Base-by-base conservation (phyloP, 805 yeast species). In the Saccharomycopsis amapae region DNA sequence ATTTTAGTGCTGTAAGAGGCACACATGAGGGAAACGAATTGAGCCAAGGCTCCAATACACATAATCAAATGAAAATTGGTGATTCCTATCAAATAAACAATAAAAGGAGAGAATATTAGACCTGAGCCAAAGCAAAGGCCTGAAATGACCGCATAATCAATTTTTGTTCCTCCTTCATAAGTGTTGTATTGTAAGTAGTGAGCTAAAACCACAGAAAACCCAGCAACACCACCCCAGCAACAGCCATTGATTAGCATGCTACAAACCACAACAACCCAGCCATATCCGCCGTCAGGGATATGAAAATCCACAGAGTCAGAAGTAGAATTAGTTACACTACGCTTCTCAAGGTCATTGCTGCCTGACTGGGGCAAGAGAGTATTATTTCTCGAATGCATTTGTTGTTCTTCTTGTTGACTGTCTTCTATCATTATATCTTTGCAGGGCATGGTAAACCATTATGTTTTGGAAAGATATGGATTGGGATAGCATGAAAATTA, bases 161-260 rank as follows among this genome's bases (percentile, higher is more conserved):
- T 57, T 46, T 69, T 71, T 5, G 61, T 53, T 1, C 75, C 75
- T 4, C 75, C 78, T 0, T 68, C 65, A 49, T 75, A 78, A 2
- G 66, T 59, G 46, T 69, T 56, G 37, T 64, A 49, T 32, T 69
- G 64, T 20, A 76, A 48, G 55, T 76, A 78, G 43, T 68, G 61
- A 9, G 78, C 69, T 35, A 76, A 63, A 53, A 73, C 75, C 10
- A 76, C 61, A 2, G 78, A 71, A 55, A 64, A 76, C 0, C 76
- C 78, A 3, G 77, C 64, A 51, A 75, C 76, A 46, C 76, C 67
- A 13, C 81, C 81, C 80, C 80, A 76, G 1, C 76, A 69, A 36
- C 66, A 60, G 51, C 68, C 65, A 49, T 68, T 72, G 42, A 71
- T 58, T 1, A 72, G 46, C 40, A 64, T 59, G 23, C 67, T 59